These are phyloP conservation scores for Tripidium arundinaceum DNA, from an alignment of 202 grass and related monocot genomes.

Conservation along the genomic window DNA sequence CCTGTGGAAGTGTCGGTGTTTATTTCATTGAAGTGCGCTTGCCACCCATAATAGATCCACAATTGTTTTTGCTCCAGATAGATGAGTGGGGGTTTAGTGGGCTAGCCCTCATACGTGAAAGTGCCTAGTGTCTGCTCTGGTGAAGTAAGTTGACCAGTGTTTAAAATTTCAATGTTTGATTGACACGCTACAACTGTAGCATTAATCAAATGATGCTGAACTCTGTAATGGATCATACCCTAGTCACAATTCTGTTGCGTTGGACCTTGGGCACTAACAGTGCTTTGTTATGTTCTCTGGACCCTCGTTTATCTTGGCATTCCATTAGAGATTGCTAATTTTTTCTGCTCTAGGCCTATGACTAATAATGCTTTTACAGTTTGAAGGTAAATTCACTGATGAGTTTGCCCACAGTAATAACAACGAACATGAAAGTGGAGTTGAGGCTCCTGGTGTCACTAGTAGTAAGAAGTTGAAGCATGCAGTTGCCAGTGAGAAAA, in stretches of 20 bases:
- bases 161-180: background rate
- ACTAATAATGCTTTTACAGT: slow-evolving; percentile 46
- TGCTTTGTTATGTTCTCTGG: background rate
- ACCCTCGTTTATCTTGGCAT: background rate
- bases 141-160: slow-evolving; percentile 26
- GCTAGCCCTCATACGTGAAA: background rate
- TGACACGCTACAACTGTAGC: background rate
- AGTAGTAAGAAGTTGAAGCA: slow-evolving; percentile 55
- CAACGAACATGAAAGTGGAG: slow-evolving; percentile 28
- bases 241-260: background rate
- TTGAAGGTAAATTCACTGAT: slow-evolving; percentile 64
- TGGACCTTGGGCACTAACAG: background rate
- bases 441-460: slow-evolving; percentile 26
- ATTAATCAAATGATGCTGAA: slow-evolving; percentile 16
- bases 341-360: background rate
- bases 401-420: slow-evolving; percentile 45
- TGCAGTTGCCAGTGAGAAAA: slow-evolving; percentile 32
- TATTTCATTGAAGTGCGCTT: background rate
- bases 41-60: slow-evolving; percentile 1
- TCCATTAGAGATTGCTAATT: background rate
- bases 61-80: slow-evolving; percentile 30
- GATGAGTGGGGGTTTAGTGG: slow-evolving; percentile 7
- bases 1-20: slow-evolving; percentile 19
- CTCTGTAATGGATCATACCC: background rate
- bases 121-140: slow-evolving; percentile 2